Evolutionary conservation across 2,329 filamentous ascomycete genomes (phyloP).

Genomic region (Sclerotinia trifoliorum): DNA sequence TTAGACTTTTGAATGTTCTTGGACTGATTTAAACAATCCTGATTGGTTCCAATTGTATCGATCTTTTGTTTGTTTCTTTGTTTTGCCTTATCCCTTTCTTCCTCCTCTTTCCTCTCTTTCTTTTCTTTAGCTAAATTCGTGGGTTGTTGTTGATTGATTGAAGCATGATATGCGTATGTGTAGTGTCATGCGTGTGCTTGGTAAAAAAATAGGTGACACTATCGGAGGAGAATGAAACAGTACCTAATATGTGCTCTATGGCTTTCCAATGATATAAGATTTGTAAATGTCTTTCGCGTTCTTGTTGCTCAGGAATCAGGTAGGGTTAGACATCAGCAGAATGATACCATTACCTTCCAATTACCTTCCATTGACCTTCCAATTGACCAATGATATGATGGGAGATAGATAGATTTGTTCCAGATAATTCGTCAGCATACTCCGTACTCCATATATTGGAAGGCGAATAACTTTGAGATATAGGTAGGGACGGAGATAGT

Average conservation of each 20-base stretch:
- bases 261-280: background rate
- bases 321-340: conserved; percentile 4
- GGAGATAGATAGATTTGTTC: background rate
- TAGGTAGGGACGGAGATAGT: background rate
- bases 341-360: background rate
- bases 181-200: background rate
- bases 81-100: background rate
- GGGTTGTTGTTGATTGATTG: background rate
- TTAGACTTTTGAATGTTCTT: conserved; percentile 17
- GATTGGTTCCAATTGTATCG: conserved; percentile 1
- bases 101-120: background rate
- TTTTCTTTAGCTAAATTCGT: background rate
- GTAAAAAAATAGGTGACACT: background rate
- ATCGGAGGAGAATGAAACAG: background rate
- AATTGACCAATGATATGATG: conserved; percentile 15
- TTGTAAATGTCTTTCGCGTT: background rate
- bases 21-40: background rate
- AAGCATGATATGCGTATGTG: background rate
- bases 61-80: conserved; percentile 9
- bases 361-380: background rate
- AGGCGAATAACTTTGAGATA: background rate
- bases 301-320: background rate
- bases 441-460: background rate
- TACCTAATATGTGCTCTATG: background rate
- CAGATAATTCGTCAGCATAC: conserved; percentile 12